A percentile compares a stretch with the other conserved stretches of the same genome.
These are phyloP conservation scores for Populus hybrid DNA, from an alignment of 441 rosid genomes.

Conservation along the genomic window DNA sequence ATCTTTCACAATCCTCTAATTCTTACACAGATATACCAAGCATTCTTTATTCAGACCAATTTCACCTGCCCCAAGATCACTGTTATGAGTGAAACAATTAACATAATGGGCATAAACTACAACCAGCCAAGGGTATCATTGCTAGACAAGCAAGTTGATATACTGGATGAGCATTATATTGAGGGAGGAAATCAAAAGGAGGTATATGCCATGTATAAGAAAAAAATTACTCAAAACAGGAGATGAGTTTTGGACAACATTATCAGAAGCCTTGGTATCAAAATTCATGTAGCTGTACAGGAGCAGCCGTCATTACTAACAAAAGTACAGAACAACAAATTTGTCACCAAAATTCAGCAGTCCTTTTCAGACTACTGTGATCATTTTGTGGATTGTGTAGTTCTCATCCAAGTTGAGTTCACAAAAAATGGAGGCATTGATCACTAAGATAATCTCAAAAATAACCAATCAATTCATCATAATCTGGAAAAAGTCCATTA, in stretches of 20 bases:
- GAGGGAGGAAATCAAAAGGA: not conserved
- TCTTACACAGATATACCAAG: not conserved
- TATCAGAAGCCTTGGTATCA: no score
- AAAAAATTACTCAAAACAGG: not conserved
- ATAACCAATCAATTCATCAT: not conserved
- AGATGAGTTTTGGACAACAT: not conserved
- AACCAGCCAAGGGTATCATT: not conserved
- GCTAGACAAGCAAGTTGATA: not conserved
- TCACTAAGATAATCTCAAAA: not conserved
- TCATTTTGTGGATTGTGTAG: not conserved
- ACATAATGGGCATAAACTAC: not conserved
- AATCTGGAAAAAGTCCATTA: slow-evolving; percentile 10
- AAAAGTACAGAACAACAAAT: not conserved
- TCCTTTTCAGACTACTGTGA: not conserved
- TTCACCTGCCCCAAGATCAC: not conserved
- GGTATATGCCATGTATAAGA: not conserved
- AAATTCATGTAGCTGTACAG: not conserved
- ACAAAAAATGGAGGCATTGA: not conserved
- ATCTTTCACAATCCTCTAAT: not conserved
- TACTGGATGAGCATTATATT: not conserved
- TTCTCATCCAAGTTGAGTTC: not conserved
- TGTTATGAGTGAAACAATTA: not conserved
- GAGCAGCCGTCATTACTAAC: not conserved
- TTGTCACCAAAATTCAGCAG: not conserved
- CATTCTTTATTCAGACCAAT: not conserved